phyloP scores from a whole-genome alignment of 139 green algal genomes.

The Asterochloris erici region DNA sequence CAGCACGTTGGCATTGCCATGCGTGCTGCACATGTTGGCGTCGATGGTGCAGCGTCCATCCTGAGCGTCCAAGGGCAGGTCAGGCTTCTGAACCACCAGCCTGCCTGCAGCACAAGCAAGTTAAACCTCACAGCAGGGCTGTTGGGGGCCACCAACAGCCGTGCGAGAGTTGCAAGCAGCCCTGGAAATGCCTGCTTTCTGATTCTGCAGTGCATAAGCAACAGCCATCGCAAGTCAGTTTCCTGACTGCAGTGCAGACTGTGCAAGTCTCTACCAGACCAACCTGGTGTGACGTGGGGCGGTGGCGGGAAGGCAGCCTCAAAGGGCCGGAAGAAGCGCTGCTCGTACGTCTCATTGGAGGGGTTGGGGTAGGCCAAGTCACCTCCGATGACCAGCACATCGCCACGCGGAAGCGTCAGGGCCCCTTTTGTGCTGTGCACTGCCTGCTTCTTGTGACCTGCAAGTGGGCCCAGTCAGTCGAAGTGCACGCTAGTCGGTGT shows the following conservation, averaged over 20 bases:
- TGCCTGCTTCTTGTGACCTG: no score
- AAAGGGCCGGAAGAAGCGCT: slow-evolving; percentile 76
- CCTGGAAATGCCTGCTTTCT: no score
- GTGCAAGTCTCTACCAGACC: not conserved
- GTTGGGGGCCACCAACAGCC: no score
- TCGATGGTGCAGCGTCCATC: no score
- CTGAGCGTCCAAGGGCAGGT: slow-evolving; percentile 37
- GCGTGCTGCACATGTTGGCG: no score
- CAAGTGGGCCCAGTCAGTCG: no score
- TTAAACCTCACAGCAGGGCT: not conserved
- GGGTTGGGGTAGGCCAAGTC: slow-evolving; percentile 89
- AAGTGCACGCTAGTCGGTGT: no score
- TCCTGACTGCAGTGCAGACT: not conserved
- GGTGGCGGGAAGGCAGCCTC: slow-evolving; percentile 77
- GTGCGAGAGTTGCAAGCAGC: no score
- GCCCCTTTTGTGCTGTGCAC: no score
- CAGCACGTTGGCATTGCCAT: no score
- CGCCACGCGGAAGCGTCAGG: slow-evolving; percentile 53
- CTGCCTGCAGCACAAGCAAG: slow-evolving; percentile 30
- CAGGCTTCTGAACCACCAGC: slow-evolving; percentile 80
- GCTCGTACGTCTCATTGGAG: slow-evolving; percentile 73
- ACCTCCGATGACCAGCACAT: slow-evolving; percentile 74
- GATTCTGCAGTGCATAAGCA: no score
- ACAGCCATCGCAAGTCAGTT: no score
- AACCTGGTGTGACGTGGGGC: slow-evolving; percentile 33